Conservation (phyloP, 305 asterid genomes). For the Ruellia speciosa region DNA sequence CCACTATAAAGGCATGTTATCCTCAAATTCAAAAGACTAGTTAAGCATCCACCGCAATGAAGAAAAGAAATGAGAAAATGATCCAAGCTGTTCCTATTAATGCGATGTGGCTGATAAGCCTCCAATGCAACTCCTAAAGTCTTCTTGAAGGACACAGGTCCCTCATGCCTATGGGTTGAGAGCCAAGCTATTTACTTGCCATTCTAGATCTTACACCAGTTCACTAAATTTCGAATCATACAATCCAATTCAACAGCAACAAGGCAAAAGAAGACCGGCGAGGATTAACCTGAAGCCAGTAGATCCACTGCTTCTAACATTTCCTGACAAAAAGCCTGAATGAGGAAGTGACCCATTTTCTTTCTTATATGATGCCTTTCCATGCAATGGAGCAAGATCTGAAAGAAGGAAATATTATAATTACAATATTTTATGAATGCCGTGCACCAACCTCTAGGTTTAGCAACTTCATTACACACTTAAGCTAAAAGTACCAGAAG, state of each 20-base stretch:
- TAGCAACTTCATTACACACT: constrained; percentile 8
- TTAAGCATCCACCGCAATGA: no score
- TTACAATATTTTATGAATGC: not conserved
- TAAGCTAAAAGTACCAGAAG: constrained; percentile 39
- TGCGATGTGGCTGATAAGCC: no score
- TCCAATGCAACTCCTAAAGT: no score
- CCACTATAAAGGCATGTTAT: no score
- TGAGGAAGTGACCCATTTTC: constrained; percentile 52
- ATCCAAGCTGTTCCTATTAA: no score
- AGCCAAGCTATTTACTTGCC: no score
- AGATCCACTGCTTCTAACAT: constrained; percentile 44
- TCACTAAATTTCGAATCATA: not conserved
- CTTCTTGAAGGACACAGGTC: no score
- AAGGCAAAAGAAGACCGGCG: constrained; percentile 10
- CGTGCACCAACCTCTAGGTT: not conserved
- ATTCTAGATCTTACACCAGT: not conserved
- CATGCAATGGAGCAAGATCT: constrained; percentile 52
- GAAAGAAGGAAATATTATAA: constrained; percentile 14
- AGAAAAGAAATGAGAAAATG: no score
- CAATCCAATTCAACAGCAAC: not conserved
- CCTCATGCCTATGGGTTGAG: no score
- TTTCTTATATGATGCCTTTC: constrained; percentile 54
- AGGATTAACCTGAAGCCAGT: constrained; percentile 43
- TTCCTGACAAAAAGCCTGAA: constrained; percentile 38
- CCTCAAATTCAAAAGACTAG: no score